These are phyloP conservation scores for Parastagonospora avenae DNA, from an alignment of 2,329 filamentous ascomycete species.

Conservation along the genomic window DNA sequence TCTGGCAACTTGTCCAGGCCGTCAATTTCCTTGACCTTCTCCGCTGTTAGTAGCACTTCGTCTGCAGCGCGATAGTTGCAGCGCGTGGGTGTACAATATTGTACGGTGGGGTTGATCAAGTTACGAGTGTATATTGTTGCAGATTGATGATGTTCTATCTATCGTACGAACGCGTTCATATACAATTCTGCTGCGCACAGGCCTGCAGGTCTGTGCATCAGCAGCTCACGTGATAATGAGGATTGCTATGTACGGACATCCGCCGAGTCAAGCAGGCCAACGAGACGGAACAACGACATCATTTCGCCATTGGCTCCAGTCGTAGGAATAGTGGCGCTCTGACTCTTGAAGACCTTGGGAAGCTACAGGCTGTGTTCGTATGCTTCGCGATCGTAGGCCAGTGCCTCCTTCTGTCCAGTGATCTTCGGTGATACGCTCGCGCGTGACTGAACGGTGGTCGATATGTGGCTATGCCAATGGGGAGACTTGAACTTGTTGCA, in stretches of 20 bases:
- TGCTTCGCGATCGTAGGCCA: conserved; percentile 47
- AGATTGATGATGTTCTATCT: too few species aligned
- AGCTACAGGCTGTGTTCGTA: conserved; percentile 47
- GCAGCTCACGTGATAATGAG: too few species aligned
- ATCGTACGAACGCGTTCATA: too few species aligned
- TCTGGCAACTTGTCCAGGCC: conserved; percentile 33
- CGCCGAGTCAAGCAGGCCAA: conserved; percentile 27
- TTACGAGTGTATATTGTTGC: too few species aligned
- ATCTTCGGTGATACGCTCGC: conserved; percentile 41
- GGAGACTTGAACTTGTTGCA: background rate
- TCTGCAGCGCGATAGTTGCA: too few species aligned
- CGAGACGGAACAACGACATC: conserved; percentile 37
- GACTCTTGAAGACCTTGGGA: conserved; percentile 30
- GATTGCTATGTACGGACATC: too few species aligned
- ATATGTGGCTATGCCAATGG: background rate
- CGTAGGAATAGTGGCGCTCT: conserved; percentile 22
- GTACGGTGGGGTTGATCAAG: too few species aligned
- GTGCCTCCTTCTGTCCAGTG: conserved; percentile 45
- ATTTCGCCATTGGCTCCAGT: conserved; percentile 15
- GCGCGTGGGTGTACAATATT: too few species aligned
- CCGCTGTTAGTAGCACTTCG: too few species aligned
- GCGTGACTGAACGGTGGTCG: conserved; percentile 19
- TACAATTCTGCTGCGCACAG: too few species aligned
- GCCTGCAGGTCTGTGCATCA: too few species aligned
- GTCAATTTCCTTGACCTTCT: conserved; percentile 35